Conservation (phyloP, 2,329 filamentous ascomycete genomes). For the Penicillium verrucosum region DNA sequence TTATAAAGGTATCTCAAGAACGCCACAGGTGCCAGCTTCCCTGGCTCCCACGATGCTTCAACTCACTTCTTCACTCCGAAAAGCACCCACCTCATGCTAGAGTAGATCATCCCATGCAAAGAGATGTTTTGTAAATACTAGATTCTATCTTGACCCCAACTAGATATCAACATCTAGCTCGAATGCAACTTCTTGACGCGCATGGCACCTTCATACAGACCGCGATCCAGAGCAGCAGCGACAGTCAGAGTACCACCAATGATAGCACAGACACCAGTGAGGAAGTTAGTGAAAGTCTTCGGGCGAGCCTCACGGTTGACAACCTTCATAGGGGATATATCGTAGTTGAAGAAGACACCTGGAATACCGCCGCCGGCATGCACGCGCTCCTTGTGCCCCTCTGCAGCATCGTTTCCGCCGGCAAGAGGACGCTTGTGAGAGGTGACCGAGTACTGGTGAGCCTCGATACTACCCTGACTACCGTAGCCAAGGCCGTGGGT, state of each 20-base stretch:
- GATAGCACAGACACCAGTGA: conserved; percentile 91
- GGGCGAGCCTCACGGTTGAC: conserved; percentile 89
- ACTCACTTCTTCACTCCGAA: not conserved
- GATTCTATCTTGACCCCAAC: not conserved
- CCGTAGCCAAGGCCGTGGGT: conserved; percentile 63
- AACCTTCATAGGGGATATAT: conserved; percentile 99
- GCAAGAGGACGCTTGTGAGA: conserved; percentile 86
- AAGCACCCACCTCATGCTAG: not conserved
- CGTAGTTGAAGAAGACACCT: conserved; percentile 97
- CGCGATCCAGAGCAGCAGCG: conserved; percentile 86
- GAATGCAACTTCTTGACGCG: conserved; percentile 83
- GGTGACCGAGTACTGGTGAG: conserved; percentile 97
- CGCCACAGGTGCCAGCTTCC: conserved; percentile 11
- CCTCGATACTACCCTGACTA: conserved; percentile 80
- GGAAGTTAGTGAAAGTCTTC: conserved; percentile 87
- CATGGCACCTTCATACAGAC: conserved; percentile 81
- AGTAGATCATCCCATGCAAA: not conserved
- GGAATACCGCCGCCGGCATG: conserved; percentile 91
- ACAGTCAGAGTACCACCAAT: conserved; percentile 94
- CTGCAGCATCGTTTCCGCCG: conserved; percentile 78
- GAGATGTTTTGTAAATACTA: not conserved
- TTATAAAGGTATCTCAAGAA: conserved; percentile 11
- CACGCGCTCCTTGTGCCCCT: conserved; percentile 87
- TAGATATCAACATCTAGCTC: conserved; percentile 39
- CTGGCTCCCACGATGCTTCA: not conserved